Percentiles rank a stretch among this genome's conserved stretches.
phyloP scores from a whole-genome alignment of 2,329 filamentous ascomycete genomes.

The Talaromyces sp. region DNA sequence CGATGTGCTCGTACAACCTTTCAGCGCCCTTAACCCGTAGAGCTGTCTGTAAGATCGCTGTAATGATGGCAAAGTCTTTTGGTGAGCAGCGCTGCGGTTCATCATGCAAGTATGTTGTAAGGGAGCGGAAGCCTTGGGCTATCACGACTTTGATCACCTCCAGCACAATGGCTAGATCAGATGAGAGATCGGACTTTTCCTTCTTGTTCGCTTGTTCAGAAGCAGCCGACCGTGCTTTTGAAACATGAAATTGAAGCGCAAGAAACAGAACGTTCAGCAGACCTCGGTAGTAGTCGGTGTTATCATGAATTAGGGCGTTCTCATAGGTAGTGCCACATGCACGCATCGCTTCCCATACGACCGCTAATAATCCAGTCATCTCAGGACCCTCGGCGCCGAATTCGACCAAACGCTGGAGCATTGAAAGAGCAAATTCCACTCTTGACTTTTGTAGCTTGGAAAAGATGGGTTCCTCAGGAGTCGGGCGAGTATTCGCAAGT shows the following conservation, averaged over 20 bases:
- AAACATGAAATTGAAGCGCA: constrained; percentile 58
- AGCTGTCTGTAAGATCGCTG: constrained; percentile 80
- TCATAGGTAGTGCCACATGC: constrained; percentile 58
- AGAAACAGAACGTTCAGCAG: constrained; percentile 84
- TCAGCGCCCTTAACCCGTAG: constrained; percentile 74
- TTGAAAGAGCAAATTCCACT: constrained; percentile 74
- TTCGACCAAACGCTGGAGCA: constrained; percentile 74
- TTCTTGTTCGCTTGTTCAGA: constrained; percentile 32
- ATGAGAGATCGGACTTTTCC: constrained; percentile 33
- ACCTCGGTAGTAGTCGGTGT: constrained; percentile 72
- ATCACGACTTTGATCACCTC: constrained; percentile 79
- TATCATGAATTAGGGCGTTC: constrained; percentile 53
- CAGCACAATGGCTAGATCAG: constrained; percentile 60
- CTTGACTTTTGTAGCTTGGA: constrained; percentile 70
- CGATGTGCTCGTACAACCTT: constrained; percentile 66
- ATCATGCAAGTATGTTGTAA: constrained; percentile 80
- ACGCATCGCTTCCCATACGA: constrained; percentile 60
- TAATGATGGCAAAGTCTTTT: constrained; percentile 81
- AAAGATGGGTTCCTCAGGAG: constrained; percentile 77
- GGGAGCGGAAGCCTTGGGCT: constrained; percentile 73
- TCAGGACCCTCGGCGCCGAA: constrained; percentile 49
- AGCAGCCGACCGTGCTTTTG: constrained; percentile 32
- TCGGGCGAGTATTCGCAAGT: constrained; percentile 67
- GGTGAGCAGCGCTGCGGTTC: constrained; percentile 62
- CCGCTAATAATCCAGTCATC: constrained; percentile 53